Percentiles rank a stretch among this genome's conserved stretches.
These are phyloP conservation scores for Globisporangium orthogonon DNA, from an alignment of 352 stramenopile species.

Conservation along the genomic window DNA sequence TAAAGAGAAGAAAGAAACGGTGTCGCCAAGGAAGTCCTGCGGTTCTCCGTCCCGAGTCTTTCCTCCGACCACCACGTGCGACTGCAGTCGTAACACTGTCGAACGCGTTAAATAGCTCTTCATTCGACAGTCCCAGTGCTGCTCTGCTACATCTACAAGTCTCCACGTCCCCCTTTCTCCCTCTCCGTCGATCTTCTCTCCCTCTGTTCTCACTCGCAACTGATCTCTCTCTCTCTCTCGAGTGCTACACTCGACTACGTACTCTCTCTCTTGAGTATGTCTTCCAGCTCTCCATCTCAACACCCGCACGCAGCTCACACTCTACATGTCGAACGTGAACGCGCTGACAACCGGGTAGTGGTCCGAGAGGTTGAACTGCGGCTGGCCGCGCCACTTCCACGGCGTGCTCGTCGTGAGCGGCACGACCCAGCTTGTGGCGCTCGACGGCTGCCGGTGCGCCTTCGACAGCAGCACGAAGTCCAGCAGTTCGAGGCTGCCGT, in stretches of 20 bases:
- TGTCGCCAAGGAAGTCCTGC: too few species aligned
- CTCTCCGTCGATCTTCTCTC: not conserved
- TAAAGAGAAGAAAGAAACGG: too few species aligned
- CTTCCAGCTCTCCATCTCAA: too few species aligned
- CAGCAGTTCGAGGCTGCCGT: slow-evolving; percentile 64
- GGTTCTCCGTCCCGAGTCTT: too few species aligned
- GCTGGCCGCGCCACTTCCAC: slow-evolving; percentile 54
- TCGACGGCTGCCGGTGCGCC: slow-evolving; percentile 44
- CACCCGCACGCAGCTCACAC: too few species aligned
- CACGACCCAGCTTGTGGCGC: slow-evolving; percentile 52
- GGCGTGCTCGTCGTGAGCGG: slow-evolving; percentile 40
- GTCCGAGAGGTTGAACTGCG: slow-evolving; percentile 71
- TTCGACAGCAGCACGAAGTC: slow-evolving; percentile 69
- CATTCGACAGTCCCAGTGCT: not conserved
- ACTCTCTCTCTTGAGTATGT: not conserved
- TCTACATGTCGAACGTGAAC: slow-evolving; percentile 71
- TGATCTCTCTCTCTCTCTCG: not conserved
- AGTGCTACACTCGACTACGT: too few species aligned
- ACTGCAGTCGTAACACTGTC: not conserved
- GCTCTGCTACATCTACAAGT: not conserved
- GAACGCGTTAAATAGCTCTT: not conserved
- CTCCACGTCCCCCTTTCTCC: not conserved
- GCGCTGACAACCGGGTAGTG: slow-evolving; percentile 69
- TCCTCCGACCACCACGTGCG: too few species aligned
- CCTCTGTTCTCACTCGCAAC: not conserved